Evolutionary conservation across 164 flowering plant species (phyloP), one percentile per base, ranked within the genome.

Genomic region (Piper longum): DNA sequence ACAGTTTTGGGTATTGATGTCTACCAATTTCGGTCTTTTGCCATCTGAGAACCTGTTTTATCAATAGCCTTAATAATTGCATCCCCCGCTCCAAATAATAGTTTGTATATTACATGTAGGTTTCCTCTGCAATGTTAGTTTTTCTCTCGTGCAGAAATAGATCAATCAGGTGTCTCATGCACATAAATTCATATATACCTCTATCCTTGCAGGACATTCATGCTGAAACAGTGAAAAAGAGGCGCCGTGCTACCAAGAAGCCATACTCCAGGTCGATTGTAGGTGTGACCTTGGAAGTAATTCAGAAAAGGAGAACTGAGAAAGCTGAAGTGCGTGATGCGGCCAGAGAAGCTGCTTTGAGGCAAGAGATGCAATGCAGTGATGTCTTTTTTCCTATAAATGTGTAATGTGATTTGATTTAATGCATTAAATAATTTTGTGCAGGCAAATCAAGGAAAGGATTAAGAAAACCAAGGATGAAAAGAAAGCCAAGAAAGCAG

Each of bases 401-500:
- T 40, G 1, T 16, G 4, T 59, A 4, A 12, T 4, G 16, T 1
- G 16, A 4, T 59, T 16, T 16, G 17, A 5, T 4, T 45, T 62
- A 14, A 62, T 43, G 4, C 4, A 16, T n/a, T 43, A 4, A 14
- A 9, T 5, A 2, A 45, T 48, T 63, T 41, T 54, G 3, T 67
- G 60, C 77, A 78, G 82, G 65, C 80, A 80, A 57, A 70, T 78
- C 17, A 80, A 80, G 72, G 84, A 76, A 66, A 74, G 84, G 62
- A 70, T 78, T 52, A 78, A 78, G 77, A 80, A 80, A 51, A 76
- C 84, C 14, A 80, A 80, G 73, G 84, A 78, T 60, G 80, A 76
- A 42, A 78, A 80, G 77, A 78, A 78, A 68, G 83, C 81, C 14
- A 80, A 80, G 68, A 78, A 78, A 54, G 83, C 81, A 8, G 83